A percentile compares a stretch with the other conserved stretches of the same genome.
Evolutionary conservation across 176 grass and related monocot species (phyloP).

Genomic region (Stipa capillata): DNA sequence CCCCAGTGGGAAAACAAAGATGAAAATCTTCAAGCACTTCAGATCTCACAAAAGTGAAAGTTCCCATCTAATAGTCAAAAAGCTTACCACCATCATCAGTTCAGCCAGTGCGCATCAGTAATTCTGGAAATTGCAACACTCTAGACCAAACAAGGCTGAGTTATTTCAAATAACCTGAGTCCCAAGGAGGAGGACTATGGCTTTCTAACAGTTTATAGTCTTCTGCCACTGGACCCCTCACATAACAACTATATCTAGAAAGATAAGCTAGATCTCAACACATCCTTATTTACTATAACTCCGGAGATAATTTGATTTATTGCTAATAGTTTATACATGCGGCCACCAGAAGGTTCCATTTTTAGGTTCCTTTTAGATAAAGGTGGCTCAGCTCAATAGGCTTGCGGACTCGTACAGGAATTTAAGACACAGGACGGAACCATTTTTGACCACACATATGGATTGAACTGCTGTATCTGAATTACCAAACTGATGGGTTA

Average conservation of each 20-base stretch:
- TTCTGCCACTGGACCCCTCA: background rate
- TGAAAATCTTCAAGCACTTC: background rate
- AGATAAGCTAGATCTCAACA: background rate
- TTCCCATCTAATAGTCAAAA: background rate
- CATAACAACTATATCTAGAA: background rate
- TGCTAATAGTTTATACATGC: constrained; percentile 25
- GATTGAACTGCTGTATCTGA: constrained; percentile 5
- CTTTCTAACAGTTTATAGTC: background rate
- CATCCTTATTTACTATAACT: constrained; percentile 2
- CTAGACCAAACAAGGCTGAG: background rate
- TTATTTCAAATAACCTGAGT: background rate
- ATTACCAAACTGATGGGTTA: background rate
- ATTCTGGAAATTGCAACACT: background rate
- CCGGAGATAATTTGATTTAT: constrained; percentile 21
- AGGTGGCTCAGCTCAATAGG: constrained; percentile 13
- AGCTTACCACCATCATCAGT: background rate
- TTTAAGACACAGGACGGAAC: background rate
- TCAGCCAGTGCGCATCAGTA: background rate
- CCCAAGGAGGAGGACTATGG: background rate
- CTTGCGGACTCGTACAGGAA: background rate
- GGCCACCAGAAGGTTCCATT: background rate
- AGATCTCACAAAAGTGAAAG: background rate
- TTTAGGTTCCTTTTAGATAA: constrained; percentile 16
- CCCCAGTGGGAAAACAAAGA: background rate
- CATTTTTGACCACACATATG: constrained; percentile 14